Conservation (phyloP, 2,329 filamentous ascomycete species). For the Colletotrichum gloeosporioides region DNA sequence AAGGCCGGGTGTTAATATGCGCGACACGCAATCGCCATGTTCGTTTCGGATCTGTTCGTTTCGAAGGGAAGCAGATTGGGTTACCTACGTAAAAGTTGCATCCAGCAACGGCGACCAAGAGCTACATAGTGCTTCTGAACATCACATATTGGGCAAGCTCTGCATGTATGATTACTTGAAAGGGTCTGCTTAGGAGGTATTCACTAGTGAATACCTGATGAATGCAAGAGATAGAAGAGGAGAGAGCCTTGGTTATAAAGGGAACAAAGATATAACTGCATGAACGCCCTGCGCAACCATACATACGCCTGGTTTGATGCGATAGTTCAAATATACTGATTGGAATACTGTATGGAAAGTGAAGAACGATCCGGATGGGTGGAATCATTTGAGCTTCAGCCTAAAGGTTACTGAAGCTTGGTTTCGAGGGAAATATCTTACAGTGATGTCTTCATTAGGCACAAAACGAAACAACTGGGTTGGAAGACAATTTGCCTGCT, state of each 20-base stretch:
- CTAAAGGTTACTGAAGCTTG: accelerated
- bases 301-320: not conserved
- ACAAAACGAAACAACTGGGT: not conserved
- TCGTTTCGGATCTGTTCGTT: not conserved
- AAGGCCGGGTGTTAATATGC: not conserved
- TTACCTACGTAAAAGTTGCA: accelerated
- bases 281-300: not conserved
- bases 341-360: not conserved
- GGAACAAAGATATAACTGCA: not conserved
- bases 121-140: not conserved
- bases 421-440: not conserved
- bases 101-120: not conserved
- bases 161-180: accelerated
- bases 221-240: not conserved
- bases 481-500: not conserved
- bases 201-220: not conserved
- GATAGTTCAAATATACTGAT: accelerated
- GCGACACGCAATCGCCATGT: not conserved
- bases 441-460: not conserved
- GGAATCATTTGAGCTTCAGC: not conserved
- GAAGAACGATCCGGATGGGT: not conserved
- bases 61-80: accelerated
- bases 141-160: accelerated
- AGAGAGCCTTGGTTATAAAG: accelerated
- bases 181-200: accelerated